Percentiles rank a stretch among this genome's conserved stretches.
Conservation (phyloP, 106 monocot species). For the Iris macrosiphon region DNA sequence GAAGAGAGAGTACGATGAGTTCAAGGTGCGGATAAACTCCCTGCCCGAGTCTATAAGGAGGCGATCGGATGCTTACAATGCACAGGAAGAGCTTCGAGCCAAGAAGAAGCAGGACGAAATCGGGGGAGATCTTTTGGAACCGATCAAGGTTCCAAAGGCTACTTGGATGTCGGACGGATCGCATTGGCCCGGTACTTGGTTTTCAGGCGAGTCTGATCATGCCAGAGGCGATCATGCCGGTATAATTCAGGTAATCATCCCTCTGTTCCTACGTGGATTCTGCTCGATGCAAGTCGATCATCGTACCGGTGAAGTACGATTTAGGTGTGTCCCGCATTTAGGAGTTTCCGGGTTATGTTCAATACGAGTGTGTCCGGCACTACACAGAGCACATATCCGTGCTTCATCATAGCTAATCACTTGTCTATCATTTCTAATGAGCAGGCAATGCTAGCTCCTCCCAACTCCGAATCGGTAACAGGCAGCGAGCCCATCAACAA, state of each 20-base stretch:
- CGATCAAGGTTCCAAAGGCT: slow-evolving; percentile 39
- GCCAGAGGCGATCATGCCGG: slow-evolving; percentile 87
- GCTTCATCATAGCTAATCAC: too few relatives aligned
- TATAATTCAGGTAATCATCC: slow-evolving; percentile 94
- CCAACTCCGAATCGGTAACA: slow-evolving; percentile 55
- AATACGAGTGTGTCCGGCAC: too few relatives aligned
- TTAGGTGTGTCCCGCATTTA: too few relatives aligned
- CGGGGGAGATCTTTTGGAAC: slow-evolving; percentile 7
- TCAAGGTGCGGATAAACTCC: slow-evolving; percentile 90
- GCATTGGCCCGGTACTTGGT: slow-evolving; percentile 96
- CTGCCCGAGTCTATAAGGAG: slow-evolving; percentile 70
- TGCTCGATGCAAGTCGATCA: too few relatives aligned
- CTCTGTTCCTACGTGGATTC: background rate
- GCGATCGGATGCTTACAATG: slow-evolving; percentile 87
- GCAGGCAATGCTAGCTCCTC: slow-evolving; percentile 92
- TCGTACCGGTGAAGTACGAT: too few relatives aligned
- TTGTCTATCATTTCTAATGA: background rate
- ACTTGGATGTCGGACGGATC: slow-evolving; percentile 96
- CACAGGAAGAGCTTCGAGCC: slow-evolving; percentile 66
- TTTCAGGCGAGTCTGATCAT: slow-evolving; percentile 41
- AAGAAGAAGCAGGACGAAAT: slow-evolving; percentile 39
- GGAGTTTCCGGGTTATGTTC: too few relatives aligned
- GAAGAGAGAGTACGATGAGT: slow-evolving; percentile 98
- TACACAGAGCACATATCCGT: too few relatives aligned
- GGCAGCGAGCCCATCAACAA: slow-evolving; percentile 27